Evolutionary conservation across 2,329 filamentous ascomycete species (phyloP).

Genomic region (Exophiala lecanii-corni): DNA sequence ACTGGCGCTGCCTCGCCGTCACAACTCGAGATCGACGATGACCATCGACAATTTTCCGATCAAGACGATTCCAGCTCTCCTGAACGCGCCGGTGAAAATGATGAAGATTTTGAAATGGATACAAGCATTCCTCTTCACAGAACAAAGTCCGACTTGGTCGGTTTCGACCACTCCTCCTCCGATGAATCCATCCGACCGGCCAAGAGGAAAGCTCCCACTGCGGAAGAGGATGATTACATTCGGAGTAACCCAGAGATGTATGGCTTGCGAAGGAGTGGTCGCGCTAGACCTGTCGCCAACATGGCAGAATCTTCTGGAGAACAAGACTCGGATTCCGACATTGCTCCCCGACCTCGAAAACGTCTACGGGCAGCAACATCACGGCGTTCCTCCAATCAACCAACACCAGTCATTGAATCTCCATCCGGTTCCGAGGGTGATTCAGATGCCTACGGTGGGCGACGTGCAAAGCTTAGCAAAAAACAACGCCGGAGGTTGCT

Average conservation of each 20-base stretch:
- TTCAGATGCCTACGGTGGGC: constrained; percentile 70
- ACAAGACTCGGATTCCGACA: constrained; percentile 71
- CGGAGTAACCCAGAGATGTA: constrained; percentile 91
- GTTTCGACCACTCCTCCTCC: constrained; percentile 54
- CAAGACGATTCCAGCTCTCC: constrained; percentile 39
- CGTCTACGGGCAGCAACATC: constrained; percentile 49
- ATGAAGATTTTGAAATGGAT: constrained; percentile 71
- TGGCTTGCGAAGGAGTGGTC: constrained; percentile 82
- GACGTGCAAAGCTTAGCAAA: constrained; percentile 66
- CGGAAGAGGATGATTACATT: constrained; percentile 71
- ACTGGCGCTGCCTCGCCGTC: constrained; percentile 46
- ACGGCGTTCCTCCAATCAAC: constrained; percentile 50
- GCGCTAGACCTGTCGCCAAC: constrained; percentile 58
- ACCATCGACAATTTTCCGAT: constrained; percentile 40
- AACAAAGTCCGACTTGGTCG: constrained; percentile 49
- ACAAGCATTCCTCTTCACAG: constrained; percentile 51
- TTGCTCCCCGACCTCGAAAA: constrained; percentile 43
- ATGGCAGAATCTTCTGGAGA: constrained; percentile 59
- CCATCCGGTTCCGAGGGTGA: constrained; percentile 62
- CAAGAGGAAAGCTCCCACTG: constrained; percentile 66
- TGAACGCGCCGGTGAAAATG: constrained; percentile 40
- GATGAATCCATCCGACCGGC: constrained; percentile 62
- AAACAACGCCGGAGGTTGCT: constrained; percentile 70
- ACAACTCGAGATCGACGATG: constrained; percentile 38
- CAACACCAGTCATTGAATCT: constrained; percentile 40